These are phyloP conservation scores for Populus tomentosa DNA, from an alignment of 441 rosid species.

Conservation along the genomic window DNA sequence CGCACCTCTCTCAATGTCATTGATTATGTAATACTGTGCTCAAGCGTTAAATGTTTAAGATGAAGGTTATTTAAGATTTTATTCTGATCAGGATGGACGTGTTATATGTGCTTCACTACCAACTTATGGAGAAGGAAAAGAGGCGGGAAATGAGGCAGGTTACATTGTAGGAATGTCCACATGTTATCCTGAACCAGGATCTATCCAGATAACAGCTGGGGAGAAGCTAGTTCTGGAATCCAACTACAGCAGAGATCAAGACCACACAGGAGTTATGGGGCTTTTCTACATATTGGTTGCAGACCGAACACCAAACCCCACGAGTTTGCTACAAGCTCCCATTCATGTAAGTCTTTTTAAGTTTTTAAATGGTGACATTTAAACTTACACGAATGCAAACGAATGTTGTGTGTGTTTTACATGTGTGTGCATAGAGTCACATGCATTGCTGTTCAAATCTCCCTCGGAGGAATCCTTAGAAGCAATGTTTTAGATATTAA, in stretches of 20 bases:
- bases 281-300: conserved; percentile 70
- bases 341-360: conserved; percentile 31
- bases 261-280: conserved; percentile 85
- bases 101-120: conserved; percentile 58
- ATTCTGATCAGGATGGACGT: conserved; percentile 9
- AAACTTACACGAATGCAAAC: not conserved
- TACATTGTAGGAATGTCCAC: conserved; percentile 90
- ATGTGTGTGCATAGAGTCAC: not conserved
- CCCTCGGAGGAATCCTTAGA: not conserved
- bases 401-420: not conserved
- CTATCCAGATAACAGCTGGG: conserved; percentile 45
- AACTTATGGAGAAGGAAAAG: conserved; percentile 58
- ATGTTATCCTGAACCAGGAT: conserved; percentile 70
- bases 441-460: not conserved
- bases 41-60: not conserved
- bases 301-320: conserved; percentile 35
- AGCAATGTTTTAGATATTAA: not conserved
- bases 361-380: not conserved
- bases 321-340: conserved; percentile 11
- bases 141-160: conserved; percentile 85
- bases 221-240: conserved; percentile 64
- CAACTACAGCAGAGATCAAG: conserved; percentile 42
- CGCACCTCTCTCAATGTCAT: not conserved
- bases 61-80: not conserved
- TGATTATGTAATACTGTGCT: not conserved